Evolutionary conservation across 306 rosid genomes (phyloP), one percentile per base, ranked within the genome.

Genomic region (Hippophae rhamnoides): DNA sequence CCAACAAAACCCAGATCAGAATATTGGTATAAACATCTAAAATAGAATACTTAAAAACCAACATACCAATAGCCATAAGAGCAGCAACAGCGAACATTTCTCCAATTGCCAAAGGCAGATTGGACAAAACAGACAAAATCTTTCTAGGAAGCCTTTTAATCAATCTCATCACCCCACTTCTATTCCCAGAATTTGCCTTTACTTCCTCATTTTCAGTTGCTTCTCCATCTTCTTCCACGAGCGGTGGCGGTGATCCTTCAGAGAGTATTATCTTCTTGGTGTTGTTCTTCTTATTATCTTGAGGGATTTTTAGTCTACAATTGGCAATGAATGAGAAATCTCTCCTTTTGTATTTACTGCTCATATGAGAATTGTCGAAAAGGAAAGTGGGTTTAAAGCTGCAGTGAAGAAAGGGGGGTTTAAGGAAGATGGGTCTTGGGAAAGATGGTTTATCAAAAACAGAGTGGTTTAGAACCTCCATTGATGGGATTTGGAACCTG

Each of bases 81-180:
- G 72, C 82, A 60, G 98, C 93, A 71, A 85, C 78, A 12, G 72
- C 56, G 56, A 81, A 92, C 95, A 92, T 92, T 78, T 92, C 96
- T 47, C 92, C 98, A 74, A 92, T 81, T 76, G 98, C 99, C 80
- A 92, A 74, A 44, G 95, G 89, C 70, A 92, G 81, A 80, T 84
- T 81, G 73, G 99, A 79, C 74, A 92, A 72, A 92, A 73, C 58
- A 56, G 71, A 68, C 72, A 92, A 72, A 11, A 77, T 43, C 78
- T 63, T 85, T 58, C 77, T 85, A 5, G 84, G 81, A 18, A 87
- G 43, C 67, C 62, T 73, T 69, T 71, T 92, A 7, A 66, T 65
- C 58, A 70, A n/a, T 65, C 75, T 63, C 79, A 43, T 54, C 60
- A 57, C 43, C 3, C 83, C 72, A 54, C 53, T 74, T 42, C 69